phyloP scores from a whole-genome alignment of 352 stramenopile species.

The Pseudoperonospora humuli region DNA sequence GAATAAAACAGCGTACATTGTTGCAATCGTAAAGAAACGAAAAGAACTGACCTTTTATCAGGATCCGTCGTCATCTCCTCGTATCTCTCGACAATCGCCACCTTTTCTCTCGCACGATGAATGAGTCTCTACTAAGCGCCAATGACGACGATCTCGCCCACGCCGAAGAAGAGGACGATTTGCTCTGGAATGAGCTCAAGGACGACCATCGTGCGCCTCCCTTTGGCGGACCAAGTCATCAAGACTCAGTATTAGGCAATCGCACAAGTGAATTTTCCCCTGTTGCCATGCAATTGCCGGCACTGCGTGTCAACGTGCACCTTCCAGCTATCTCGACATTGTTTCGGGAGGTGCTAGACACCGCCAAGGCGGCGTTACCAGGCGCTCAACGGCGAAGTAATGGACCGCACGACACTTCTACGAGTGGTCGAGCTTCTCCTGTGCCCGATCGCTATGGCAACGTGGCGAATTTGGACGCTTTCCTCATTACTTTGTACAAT shows the following conservation, averaged over 20 bases:
- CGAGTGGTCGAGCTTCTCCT: slow-evolving; percentile 22
- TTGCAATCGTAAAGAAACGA: neutral
- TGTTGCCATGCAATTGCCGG: slow-evolving; percentile 32
- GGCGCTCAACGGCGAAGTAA: slow-evolving; percentile 8
- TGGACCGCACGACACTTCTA: slow-evolving; percentile 1
- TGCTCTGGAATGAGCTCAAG: slow-evolving; percentile 75
- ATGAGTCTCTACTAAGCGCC: slow-evolving; percentile 53
- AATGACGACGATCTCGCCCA: slow-evolving; percentile 24
- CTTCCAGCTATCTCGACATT: slow-evolving; percentile 71
- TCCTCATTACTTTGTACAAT: slow-evolving; percentile 91
- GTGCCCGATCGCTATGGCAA: slow-evolving; percentile 60
- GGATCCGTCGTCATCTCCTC: slow-evolving; percentile 1
- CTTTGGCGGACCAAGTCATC: slow-evolving; percentile 11
- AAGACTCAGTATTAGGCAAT: slow-evolving; percentile 23
- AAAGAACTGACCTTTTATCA: neutral
- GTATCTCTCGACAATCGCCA: neutral
- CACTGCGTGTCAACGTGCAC: slow-evolving; percentile 60
- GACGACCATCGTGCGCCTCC: slow-evolving; percentile 35
- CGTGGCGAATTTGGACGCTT: slow-evolving; percentile 85
- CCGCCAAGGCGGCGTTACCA: slow-evolving; percentile 34
- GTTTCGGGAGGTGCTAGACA: slow-evolving; percentile 59
- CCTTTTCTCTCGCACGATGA: slow-evolving; percentile 22
- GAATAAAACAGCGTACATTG: no score
- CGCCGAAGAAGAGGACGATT: slow-evolving; percentile 54
- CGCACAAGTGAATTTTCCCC: slow-evolving; percentile 4